These are phyloP conservation scores for Exophiala oligosperma DNA, from an alignment of 2,329 filamentous ascomycete genomes.

Conservation along the genomic window DNA sequence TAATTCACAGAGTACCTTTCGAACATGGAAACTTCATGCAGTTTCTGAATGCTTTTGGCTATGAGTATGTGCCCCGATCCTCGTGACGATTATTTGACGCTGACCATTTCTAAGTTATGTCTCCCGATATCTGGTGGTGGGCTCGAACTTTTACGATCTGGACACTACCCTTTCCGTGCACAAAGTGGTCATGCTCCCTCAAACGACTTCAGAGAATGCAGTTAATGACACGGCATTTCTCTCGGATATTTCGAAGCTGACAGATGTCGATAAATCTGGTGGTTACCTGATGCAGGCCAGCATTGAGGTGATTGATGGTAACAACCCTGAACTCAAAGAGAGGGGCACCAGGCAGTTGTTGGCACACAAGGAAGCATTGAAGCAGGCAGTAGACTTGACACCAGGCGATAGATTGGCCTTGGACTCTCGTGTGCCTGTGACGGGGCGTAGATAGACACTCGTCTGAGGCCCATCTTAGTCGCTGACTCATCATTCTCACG, in stretches of 20 bases:
- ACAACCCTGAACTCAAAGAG: constrained; percentile 55
- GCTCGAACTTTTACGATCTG: constrained; percentile 58
- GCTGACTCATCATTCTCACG: constrained; percentile 13
- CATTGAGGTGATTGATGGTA: constrained; percentile 55
- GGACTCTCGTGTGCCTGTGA: constrained; percentile 56
- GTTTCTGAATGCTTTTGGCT: constrained; percentile 54
- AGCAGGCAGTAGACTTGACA: constrained; percentile 55
- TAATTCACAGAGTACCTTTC: constrained; percentile 51
- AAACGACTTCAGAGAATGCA: constrained; percentile 34
- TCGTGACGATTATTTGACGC: not conserved
- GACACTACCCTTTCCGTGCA: constrained; percentile 59
- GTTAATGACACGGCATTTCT: constrained; percentile 31
- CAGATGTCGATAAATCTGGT: constrained; percentile 56
- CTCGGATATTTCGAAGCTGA: constrained; percentile 43
- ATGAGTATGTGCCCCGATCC: constrained; percentile 44
- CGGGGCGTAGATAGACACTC: constrained; percentile 14
- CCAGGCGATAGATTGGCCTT: constrained; percentile 59
- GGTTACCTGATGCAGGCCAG: constrained; percentile 60
- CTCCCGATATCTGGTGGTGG: constrained; percentile 58
- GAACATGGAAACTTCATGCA: constrained; percentile 50
- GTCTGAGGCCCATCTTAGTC: not conserved
- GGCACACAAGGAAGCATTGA: constrained; percentile 56
- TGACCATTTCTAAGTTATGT: constrained; percentile 47
- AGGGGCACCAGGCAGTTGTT: constrained; percentile 56
- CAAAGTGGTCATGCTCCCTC: constrained; percentile 52